These are phyloP conservation scores for Monotropa hypopitys DNA, from an alignment of 179 eudicot genomes.

Conservation along the genomic window DNA sequence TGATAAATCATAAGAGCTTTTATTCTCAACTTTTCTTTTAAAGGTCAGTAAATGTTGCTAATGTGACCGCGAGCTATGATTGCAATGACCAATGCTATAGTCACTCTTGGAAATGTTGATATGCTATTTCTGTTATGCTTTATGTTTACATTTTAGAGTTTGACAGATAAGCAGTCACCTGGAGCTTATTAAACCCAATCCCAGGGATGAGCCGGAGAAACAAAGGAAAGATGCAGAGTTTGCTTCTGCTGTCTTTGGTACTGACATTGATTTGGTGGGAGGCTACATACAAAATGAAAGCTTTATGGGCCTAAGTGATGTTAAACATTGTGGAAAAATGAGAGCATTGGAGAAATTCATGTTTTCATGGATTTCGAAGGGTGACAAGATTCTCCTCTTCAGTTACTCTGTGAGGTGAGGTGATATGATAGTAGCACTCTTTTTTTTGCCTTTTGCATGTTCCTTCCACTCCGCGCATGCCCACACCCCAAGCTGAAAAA, in stretches of 20 bases:
- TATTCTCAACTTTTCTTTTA: background rate
- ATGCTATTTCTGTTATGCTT: background rate
- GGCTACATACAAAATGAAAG: slow-evolving; percentile 56
- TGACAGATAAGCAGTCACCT: slow-evolving; percentile 88
- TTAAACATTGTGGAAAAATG: slow-evolving; percentile 90
- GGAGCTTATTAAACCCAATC: slow-evolving; percentile 93
- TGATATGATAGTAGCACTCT: slow-evolving; percentile 8
- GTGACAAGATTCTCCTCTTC: slow-evolving; percentile 88
- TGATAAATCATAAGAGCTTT: background rate
- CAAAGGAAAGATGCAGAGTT: slow-evolving; percentile 81
- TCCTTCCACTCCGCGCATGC: background rate
- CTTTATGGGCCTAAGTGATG: slow-evolving; percentile 91
- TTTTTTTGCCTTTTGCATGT: slow-evolving; percentile 1
- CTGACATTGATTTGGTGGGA: slow-evolving; percentile 69
- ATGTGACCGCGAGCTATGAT: background rate
- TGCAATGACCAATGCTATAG: background rate
- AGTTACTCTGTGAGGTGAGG: slow-evolving; percentile 85
- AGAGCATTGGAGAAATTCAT: slow-evolving; percentile 72
- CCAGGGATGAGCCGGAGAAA: slow-evolving; percentile 77
- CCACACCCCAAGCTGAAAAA: too few relatives aligned
- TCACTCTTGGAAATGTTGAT: background rate
- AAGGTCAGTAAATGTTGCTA: background rate
- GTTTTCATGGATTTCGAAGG: slow-evolving; percentile 65
- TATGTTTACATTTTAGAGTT: slow-evolving; percentile 8
- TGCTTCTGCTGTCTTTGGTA: slow-evolving; percentile 66